These are phyloP conservation scores for Thuidium tamariscinum DNA, from an alignment of 225 moss, liverwort and hornwort genomes.

Conservation along the genomic window DNA sequence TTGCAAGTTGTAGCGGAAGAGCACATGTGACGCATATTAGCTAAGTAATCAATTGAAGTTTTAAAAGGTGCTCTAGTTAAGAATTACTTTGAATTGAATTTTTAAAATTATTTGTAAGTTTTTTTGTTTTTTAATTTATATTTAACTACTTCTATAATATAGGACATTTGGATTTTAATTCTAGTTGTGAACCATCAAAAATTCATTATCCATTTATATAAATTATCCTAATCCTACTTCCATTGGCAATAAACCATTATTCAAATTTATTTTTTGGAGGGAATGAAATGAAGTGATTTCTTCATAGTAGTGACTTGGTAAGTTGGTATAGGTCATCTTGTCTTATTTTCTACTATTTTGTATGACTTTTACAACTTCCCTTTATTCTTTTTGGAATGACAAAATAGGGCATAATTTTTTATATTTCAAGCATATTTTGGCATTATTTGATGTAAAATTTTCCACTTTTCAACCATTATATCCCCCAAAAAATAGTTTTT, in stretches of 20 bases:
- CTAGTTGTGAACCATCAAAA: background rate
- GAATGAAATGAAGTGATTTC: background rate
- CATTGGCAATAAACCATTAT: background rate
- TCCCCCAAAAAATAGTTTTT: too few species aligned
- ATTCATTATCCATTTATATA: background rate
- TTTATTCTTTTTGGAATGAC: background rate
- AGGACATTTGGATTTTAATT: background rate
- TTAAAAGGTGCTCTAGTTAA: fast-evolving
- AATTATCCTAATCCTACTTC: background rate
- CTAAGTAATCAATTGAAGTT: background rate
- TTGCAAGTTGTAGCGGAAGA: too few species aligned
- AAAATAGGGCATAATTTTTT: fast-evolving
- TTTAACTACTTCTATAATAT: fast-evolving
- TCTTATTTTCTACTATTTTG: background rate
- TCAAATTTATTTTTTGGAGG: fast-evolving
- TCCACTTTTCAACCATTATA: background rate
- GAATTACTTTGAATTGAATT: background rate
- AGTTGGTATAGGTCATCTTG: fast-evolving
- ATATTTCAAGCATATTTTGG: background rate
- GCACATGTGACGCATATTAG: fast-evolving
- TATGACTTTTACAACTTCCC: fast-evolving
- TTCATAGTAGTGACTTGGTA: background rate
- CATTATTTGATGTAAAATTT: background rate
- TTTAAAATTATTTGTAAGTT: background rate
- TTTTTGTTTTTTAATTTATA: too few species aligned